Evolutionary conservation across 148 eudicot species (phyloP).

Genomic region (Polygonum maritimum): DNA sequence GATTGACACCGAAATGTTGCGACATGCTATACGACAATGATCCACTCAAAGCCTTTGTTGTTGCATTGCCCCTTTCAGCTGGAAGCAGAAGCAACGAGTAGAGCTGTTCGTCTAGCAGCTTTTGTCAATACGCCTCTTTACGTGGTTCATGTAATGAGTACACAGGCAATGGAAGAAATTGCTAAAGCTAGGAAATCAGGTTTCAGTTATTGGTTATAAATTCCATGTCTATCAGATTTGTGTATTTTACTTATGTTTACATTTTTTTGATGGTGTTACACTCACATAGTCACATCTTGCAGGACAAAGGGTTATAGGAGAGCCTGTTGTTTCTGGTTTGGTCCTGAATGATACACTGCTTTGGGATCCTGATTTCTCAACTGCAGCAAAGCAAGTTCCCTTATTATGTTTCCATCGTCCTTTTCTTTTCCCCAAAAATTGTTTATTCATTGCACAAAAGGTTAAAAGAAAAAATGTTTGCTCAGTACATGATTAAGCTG

Average conservation of each 20-base stretch:
- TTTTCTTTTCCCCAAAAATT: neutral
- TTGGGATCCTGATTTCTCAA: conserved; percentile 87
- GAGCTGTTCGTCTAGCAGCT: conserved; percentile 88
- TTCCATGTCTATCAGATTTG: too few species aligned
- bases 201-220: conserved; percentile 11
- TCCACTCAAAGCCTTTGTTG: neutral
- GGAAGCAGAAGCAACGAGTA: conserved; percentile 94
- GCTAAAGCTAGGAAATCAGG: conserved; percentile 96
- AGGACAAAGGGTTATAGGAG: conserved; percentile 95
- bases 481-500: neutral
- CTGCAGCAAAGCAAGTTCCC: conserved; percentile 70
- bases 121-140: conserved; percentile 88
- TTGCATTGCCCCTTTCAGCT: conserved; percentile 38
- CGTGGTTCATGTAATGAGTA: conserved; percentile 97
- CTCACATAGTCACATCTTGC: conserved; percentile 9
- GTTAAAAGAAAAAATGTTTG: too few species aligned
- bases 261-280: neutral
- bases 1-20: neutral
- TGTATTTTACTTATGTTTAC: neutral
- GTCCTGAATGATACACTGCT: conserved; percentile 75
- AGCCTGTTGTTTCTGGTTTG: conserved; percentile 80
- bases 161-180: conserved; percentile 93
- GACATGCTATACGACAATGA: neutral
- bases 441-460: too few species aligned
- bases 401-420: neutral